phyloP scores from a whole-genome alignment of 2,329 filamentous ascomycete species.

The Aspergillus sp. region DNA sequence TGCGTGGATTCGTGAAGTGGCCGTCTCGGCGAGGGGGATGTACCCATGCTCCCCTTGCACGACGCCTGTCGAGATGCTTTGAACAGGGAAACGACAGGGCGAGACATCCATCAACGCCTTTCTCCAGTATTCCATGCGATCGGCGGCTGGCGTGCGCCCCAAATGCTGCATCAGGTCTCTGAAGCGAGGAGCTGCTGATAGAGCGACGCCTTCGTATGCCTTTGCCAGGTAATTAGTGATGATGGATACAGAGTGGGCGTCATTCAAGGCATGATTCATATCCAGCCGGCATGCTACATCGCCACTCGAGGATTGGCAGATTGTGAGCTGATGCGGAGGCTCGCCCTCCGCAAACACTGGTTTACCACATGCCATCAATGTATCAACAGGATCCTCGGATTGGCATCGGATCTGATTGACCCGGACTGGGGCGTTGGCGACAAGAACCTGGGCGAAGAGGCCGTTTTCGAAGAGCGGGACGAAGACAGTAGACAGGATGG shows the following conservation, averaged over 20 bases:
- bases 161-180: background rate
- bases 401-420: no score
- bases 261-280: conserved; percentile 2
- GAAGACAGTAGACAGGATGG: no score
- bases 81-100: background rate
- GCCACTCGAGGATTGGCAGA: background rate
- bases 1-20: background rate
- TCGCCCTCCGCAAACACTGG: no score
- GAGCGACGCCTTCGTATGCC: background rate
- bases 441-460: no score
- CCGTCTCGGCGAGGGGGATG: background rate
- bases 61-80: background rate
- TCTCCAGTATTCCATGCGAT: conserved; percentile 20
- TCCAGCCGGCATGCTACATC: background rate
- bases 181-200: background rate
- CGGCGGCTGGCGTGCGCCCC: background rate
- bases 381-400: no score
- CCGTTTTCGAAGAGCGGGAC: no score
- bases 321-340: background rate
- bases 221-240: conserved; percentile 1
- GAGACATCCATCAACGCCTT: background rate
- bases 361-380: no score
- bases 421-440: no score
- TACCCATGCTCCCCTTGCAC: background rate
- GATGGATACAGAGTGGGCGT: conserved; percentile 1